Conservation (phyloP, 1,284 basidiomycete species). For the Blastosporella zonata region DNA sequence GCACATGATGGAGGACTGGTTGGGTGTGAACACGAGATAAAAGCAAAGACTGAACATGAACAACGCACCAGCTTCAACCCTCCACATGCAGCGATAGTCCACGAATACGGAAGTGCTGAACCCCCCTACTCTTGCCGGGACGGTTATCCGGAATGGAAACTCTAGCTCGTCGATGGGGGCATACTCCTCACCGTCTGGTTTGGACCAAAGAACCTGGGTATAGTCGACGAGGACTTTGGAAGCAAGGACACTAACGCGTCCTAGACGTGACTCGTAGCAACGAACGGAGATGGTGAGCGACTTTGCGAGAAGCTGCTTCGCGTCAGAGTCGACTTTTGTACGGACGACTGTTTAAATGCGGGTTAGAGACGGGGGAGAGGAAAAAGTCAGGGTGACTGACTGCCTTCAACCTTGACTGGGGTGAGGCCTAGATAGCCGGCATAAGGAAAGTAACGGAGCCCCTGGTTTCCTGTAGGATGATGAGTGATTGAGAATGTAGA, state of each 20-base stretch:
- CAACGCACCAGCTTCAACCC: conserved; percentile 72
- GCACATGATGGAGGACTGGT: conserved; percentile 62
- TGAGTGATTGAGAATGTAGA: conserved; percentile 18
- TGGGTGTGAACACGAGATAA: conserved; percentile 18
- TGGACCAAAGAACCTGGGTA: conserved; percentile 64
- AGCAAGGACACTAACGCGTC: conserved; percentile 51
- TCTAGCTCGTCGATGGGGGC: conserved; percentile 62
- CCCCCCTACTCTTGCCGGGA: conserved; percentile 63
- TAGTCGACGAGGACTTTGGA: conserved; percentile 68
- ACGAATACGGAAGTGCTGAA: conserved; percentile 71
- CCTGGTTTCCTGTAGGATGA: conserved; percentile 52
- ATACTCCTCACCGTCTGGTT: conserved; percentile 52
- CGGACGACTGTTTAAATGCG: conserved; percentile 51
- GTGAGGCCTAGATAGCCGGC: conserved; percentile 78
- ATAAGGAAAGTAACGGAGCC: conserved; percentile 70
- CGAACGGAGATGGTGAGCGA: conserved; percentile 65
- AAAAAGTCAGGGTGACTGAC: conserved; percentile 38
- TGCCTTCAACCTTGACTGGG: conserved; percentile 72
- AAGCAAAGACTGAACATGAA: conserved; percentile 9
- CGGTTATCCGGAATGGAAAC: conserved; percentile 63
- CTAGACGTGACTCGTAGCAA: conserved; percentile 74
- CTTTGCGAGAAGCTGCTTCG: conserved; percentile 59
- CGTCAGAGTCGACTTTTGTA: conserved; percentile 69
- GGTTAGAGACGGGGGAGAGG: conserved; percentile 11
- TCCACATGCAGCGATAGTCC: conserved; percentile 77